Evolutionary conservation across 805 yeast species (phyloP).

Genomic region (Metschnikowia santaceciliae): DNA sequence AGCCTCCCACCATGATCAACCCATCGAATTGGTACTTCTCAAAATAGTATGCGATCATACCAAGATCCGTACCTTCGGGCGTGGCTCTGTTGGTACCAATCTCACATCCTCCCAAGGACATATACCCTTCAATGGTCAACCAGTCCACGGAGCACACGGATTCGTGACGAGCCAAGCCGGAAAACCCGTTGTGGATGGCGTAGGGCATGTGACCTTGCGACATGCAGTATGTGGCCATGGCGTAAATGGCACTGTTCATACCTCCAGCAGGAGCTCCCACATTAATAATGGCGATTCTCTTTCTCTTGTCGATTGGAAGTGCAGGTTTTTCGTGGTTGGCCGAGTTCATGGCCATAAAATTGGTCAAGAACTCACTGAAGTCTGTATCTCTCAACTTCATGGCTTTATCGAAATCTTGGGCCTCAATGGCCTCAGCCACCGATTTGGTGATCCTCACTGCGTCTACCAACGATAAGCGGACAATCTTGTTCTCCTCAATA

Average conservation of each 20-base stretch:
- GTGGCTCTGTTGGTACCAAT: conserved; percentile 91
- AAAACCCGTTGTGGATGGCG: conserved; percentile 91
- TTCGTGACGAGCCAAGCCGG: conserved; percentile 88
- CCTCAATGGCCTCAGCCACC: conserved; percentile 66
- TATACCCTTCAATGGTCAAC: conserved; percentile 88
- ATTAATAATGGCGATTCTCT: conserved; percentile 80
- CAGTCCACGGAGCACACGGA: conserved; percentile 70
- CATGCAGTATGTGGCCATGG: conserved; percentile 86
- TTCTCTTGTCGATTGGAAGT: conserved; percentile 53
- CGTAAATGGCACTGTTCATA: conserved; percentile 84
- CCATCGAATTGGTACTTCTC: conserved; percentile 69
- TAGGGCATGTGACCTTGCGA: conserved; percentile 86
- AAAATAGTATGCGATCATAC: conserved; percentile 67
- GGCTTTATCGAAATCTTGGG: conserved; percentile 64
- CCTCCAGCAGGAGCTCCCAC: conserved; percentile 99
- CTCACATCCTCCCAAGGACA: conserved; percentile 88
- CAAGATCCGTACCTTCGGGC: conserved; percentile 65
- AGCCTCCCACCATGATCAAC: conserved; percentile 72
- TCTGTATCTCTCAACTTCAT: conserved; percentile 68
- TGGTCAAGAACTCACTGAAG: conserved; percentile 59
- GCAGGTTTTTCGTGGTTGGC: conserved; percentile 32
- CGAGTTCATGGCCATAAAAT: conserved; percentile 53
- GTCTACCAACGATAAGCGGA: conserved; percentile 63
- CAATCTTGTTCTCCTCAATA: conserved; percentile 65
- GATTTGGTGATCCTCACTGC: conserved; percentile 69